Evolutionary conservation across 225 moss, liverwort and hornwort species (phyloP).

Genomic region (Bryum argenteum): DNA sequence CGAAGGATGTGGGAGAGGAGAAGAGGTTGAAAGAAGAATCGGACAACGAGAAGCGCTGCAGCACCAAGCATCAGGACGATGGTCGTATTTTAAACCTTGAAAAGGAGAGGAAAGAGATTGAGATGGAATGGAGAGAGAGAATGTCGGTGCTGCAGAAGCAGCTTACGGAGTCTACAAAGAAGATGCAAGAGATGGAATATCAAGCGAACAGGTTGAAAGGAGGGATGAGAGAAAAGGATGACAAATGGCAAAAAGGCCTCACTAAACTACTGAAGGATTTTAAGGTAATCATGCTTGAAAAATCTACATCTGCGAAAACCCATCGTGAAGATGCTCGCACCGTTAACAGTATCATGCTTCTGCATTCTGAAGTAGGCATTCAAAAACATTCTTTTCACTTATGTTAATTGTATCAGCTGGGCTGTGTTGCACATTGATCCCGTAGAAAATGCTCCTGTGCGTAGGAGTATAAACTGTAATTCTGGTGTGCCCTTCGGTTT

Average conservation of each 20-base stretch:
- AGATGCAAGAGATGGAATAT: constrained; percentile 51
- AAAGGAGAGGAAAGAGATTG: constrained; percentile 47
- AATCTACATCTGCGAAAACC: neutral
- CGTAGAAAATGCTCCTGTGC: neutral
- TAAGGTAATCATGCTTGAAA: constrained; percentile 34
- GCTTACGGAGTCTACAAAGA: constrained; percentile 51
- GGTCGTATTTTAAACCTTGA: constrained; percentile 43
- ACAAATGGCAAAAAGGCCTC: constrained; percentile 34
- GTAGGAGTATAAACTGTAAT: neutral
- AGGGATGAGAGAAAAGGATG: constrained; percentile 41
- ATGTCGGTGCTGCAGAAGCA: constrained; percentile 45
- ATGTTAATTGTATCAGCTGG: neutral
- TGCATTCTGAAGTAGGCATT: constrained; percentile 2
- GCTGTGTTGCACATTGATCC: neutral
- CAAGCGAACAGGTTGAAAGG: constrained; percentile 39
- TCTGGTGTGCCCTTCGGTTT: neutral
- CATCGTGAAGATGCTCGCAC: constrained; percentile 4
- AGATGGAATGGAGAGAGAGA: constrained; percentile 42
- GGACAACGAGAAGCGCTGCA: constrained; percentile 38
- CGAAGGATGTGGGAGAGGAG: constrained; percentile 40
- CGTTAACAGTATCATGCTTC: constrained; percentile 1
- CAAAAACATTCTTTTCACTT: neutral
- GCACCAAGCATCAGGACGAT: constrained; percentile 44
- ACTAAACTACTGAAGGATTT: constrained; percentile 38
- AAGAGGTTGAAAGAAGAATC: constrained; percentile 41